phyloP scores from a whole-genome alignment of 768 basidiomycete genomes.

The Termitomyces sp. region DNA sequence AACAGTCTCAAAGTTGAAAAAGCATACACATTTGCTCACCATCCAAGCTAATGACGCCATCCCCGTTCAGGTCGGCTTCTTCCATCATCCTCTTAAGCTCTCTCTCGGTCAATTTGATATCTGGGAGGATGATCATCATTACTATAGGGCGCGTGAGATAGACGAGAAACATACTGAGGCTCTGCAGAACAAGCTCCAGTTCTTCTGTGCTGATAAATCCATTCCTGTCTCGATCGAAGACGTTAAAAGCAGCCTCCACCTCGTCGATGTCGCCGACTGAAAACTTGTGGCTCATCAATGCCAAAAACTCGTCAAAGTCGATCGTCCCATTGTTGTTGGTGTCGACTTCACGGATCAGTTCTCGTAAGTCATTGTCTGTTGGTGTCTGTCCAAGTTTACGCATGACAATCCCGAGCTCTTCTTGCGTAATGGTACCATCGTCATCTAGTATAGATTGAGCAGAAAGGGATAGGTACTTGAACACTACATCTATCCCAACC shows the following conservation, averaged over 20 bases:
- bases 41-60: constrained; percentile 80
- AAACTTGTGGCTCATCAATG: constrained; percentile 43
- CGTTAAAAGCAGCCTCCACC: constrained; percentile 45
- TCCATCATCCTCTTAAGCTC: constrained; percentile 92
- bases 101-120: constrained; percentile 67
- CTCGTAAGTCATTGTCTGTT: constrained; percentile 44
- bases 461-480: neutral
- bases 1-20: neutral
- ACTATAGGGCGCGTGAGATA: neutral
- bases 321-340: constrained; percentile 41
- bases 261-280: constrained; percentile 41
- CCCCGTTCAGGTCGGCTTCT: constrained; percentile 83
- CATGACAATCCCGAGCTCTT: constrained; percentile 49
- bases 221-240: constrained; percentile 96
- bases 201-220: constrained; percentile 90
- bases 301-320: constrained; percentile 45
- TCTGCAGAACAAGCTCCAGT: constrained; percentile 91
- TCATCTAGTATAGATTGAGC: constrained; percentile 29
- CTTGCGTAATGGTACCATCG: constrained; percentile 48
- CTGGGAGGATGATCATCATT: constrained; percentile 1
- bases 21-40: constrained; percentile 37
- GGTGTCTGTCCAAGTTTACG: constrained; percentile 46
- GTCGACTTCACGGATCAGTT: constrained; percentile 50
- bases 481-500: constrained; percentile 19
- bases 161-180: constrained; percentile 59